Evolutionary conservation across 2,329 filamentous ascomycete genomes (phyloP).

Genomic region (Colletotrichum sp.): DNA sequence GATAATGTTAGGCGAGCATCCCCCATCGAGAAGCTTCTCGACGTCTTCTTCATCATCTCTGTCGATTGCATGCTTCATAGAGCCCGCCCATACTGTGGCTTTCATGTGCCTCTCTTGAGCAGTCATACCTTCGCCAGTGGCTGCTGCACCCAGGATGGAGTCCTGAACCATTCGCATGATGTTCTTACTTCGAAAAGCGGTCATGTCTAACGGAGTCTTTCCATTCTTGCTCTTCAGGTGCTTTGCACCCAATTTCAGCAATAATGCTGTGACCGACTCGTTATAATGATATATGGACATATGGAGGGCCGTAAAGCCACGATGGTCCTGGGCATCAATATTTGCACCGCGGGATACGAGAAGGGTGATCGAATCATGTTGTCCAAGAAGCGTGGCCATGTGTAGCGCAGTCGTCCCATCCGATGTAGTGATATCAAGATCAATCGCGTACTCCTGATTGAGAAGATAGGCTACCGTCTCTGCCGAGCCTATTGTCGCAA

Average conservation of each 20-base stretch:
- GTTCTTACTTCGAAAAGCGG: background rate
- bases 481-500: background rate
- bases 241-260: background rate
- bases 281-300: background rate
- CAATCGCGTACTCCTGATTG: background rate
- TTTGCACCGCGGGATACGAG: background rate
- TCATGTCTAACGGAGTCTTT: background rate
- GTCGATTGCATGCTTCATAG: background rate
- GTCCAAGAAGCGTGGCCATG: background rate
- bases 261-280: background rate
- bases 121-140: background rate
- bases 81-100: background rate
- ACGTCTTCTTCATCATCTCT: background rate
- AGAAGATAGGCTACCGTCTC: background rate
- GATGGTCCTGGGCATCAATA: background rate
- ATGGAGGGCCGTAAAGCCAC: background rate
- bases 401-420: background rate
- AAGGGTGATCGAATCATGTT: background rate
- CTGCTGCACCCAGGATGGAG: background rate
- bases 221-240: background rate
- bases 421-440: background rate
- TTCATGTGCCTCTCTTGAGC: background rate
- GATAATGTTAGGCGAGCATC: background rate
- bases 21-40: background rate
- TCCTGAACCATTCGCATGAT: background rate